phyloP scores from a whole-genome alignment of 352 stramenopile genomes.

The Phytophthora nicotianae region DNA sequence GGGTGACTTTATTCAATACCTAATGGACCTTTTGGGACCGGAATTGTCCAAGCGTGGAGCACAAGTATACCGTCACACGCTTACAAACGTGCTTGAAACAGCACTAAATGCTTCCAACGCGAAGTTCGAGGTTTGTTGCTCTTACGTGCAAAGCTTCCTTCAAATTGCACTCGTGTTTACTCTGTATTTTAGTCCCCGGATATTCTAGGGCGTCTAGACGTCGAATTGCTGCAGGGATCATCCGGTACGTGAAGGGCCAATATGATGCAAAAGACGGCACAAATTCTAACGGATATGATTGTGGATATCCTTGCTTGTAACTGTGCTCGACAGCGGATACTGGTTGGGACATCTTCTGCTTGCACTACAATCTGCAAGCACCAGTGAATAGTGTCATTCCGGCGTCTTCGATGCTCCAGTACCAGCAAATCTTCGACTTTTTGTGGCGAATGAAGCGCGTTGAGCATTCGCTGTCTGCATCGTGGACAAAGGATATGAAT shows the following conservation, averaged over 20 bases:
- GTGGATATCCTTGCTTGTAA: neutral
- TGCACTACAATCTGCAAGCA: constrained; percentile 90
- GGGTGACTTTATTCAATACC: constrained; percentile 97
- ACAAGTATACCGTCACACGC: constrained; percentile 95
- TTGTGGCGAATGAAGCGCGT: constrained; percentile 91
- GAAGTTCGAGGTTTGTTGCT: constrained; percentile 87
- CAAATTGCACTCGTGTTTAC: neutral
- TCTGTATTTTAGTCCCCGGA: constrained; percentile 65
- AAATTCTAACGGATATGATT: constrained; percentile 3
- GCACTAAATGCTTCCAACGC: constrained; percentile 96
- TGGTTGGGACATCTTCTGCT: constrained; percentile 95
- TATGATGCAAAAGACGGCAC: neutral
- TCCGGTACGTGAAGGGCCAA: constrained; percentile 37
- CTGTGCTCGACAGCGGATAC: constrained; percentile 60
- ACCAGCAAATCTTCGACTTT: constrained; percentile 92
- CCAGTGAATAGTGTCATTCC: constrained; percentile 91
- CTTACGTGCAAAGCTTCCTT: neutral
- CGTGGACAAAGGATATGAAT: constrained; percentile 97
- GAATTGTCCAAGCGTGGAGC: constrained; percentile 90
- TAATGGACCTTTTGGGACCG: constrained; percentile 94
- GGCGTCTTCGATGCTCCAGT: constrained; percentile 83
- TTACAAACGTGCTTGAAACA: constrained; percentile 94
- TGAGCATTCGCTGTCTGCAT: constrained; percentile 93
- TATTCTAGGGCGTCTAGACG: constrained; percentile 92
- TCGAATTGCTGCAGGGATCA: constrained; percentile 89